Base-by-base conservation (phyloP, 2,329 filamentous ascomycete species). In the Colletotrichum chrysophilum region DNA sequence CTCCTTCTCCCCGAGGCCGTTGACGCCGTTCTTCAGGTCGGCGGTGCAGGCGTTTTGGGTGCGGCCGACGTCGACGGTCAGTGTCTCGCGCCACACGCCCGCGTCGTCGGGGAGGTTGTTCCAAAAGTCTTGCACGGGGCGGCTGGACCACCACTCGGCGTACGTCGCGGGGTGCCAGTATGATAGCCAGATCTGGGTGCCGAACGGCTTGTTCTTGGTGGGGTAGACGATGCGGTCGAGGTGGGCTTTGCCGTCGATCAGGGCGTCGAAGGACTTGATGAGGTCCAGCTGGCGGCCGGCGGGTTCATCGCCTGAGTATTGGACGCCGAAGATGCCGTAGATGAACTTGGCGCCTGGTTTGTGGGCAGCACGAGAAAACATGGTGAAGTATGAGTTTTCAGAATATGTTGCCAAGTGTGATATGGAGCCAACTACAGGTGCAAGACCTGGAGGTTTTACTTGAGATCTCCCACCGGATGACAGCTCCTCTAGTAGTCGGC, bases 161-260 rank as follows among this genome's bases (percentile, higher is more conserved):
- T 13, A 24, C 43, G 43, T 52, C 43, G 3, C 6, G 5, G 43
- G 43, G 10, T 52, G 43, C n/a, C 43, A 52, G 12, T 52, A 52
- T 21, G 43, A 52, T 7, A 52, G 0, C 43, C 43, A 52, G 10
- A 52, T 52, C 43, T 21, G 43, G n/a, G 43, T 52, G 43, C 43
- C 43, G 43, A 52, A 52, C 43, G 43, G 43, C n/a, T 52, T 52
- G n/a, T 52, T 52, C n/a, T 13, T 52, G n/a, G 43, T 52, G n/a
- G 43, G 43, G 2, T 52, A 52, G 43, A 52, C 43, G 43, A 52
- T 52, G n/a, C 43, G n/a, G 43, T 52, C 43, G 10, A 52, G 43
- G n/a, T 52, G 43, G 1, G n/a, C 43, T 21, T 13, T 52, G 43
- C 43, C n/a, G 43, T 52, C 43, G 43, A 52, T 52, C 43, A 52